A percentile compares a stretch with the other conserved stretches of the same genome.
phyloP scores from a whole-genome alignment of 1,284 basidiomycete genomes.

The Boletus mariae region DNA sequence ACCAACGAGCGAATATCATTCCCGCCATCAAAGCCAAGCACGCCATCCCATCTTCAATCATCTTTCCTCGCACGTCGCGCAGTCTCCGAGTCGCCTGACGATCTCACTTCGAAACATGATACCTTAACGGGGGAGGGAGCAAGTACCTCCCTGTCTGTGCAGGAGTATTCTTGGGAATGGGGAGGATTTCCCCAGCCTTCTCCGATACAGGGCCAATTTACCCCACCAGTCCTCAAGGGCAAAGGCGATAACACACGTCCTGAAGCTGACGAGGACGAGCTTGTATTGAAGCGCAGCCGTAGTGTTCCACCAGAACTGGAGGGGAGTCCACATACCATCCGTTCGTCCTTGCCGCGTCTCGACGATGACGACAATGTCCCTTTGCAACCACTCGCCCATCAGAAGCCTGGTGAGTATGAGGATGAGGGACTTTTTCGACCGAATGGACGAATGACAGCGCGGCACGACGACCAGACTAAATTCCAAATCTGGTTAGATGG shows the following conservation, averaged over 20 bases:
- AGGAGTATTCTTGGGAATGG: conserved; percentile 85
- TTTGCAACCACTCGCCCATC: neutral
- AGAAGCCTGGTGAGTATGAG: conserved; percentile 2
- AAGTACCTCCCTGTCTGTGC: conserved; percentile 27
- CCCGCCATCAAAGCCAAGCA: conserved; percentile 14
- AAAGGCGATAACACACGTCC: conserved; percentile 17
- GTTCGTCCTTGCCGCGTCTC: conserved; percentile 32
- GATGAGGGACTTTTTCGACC: conserved; percentile 38
- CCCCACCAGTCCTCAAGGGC: conserved; percentile 29
- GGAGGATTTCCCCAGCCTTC: conserved; percentile 79
- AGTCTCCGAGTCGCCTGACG: conserved; percentile 27
- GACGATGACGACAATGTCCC: conserved; percentile 28
- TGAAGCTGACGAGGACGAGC: conserved; percentile 27
- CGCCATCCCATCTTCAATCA: conserved; percentile 22
- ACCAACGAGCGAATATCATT: conserved; percentile 21
- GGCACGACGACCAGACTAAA: conserved; percentile 47
- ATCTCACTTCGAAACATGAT: conserved; percentile 10
- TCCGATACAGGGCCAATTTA: conserved; percentile 54
- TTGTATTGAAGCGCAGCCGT: conserved; percentile 40
- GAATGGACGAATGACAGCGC: conserved; percentile 50
- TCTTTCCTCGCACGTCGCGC: conserved; percentile 25
- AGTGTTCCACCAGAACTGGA: conserved; percentile 56
- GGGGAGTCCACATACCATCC: conserved; percentile 36
- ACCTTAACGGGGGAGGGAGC: conserved; percentile 3
- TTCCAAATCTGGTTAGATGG: conserved; percentile 59